Conservation (phyloP, 257 asterid genomes). For the Mentha longifolia region DNA sequence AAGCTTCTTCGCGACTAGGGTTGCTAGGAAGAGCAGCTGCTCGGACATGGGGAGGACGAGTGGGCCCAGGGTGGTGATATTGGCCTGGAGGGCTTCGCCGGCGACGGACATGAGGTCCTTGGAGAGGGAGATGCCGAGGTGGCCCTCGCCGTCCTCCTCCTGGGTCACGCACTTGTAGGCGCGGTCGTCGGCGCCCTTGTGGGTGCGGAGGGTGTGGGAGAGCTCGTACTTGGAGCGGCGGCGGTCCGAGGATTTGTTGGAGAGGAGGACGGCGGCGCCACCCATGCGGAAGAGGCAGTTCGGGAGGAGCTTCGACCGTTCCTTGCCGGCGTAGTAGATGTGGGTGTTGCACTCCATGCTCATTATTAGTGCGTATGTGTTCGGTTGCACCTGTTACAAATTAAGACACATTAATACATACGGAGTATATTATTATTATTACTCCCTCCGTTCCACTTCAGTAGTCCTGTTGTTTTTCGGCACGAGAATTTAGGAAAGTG, state of each 20-base stretch:
- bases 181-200: conserved; percentile 27
- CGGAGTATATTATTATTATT: too few relatives aligned
- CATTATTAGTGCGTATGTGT: conserved; percentile 58
- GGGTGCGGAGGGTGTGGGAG: conserved; percentile 33
- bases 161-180: conserved; percentile 31
- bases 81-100: conserved; percentile 25
- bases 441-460: too few relatives aligned
- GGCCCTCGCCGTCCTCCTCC: conserved; percentile 22
- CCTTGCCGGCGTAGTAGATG: conserved; percentile 51
- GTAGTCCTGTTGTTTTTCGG: too few relatives aligned
- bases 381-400: conserved; percentile 51
- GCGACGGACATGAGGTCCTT: conserved; percentile 31
- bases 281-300: conserved; percentile 61
- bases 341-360: conserved; percentile 50
- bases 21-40: conserved; percentile 36
- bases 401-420: too few relatives aligned
- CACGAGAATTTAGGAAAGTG: too few relatives aligned
- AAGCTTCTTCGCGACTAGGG: conserved; percentile 27
- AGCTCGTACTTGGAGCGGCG: conserved; percentile 33
- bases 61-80: conserved; percentile 35
- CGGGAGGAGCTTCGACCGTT: conserved; percentile 52
- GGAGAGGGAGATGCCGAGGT: conserved; percentile 28
- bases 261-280: conserved; percentile 35
- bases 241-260: conserved; percentile 25
- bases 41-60: conserved; percentile 37